These are phyloP conservation scores for Tylopilus subfusipes DNA, from an alignment of 768 basidiomycete species.

Conservation along the genomic window DNA sequence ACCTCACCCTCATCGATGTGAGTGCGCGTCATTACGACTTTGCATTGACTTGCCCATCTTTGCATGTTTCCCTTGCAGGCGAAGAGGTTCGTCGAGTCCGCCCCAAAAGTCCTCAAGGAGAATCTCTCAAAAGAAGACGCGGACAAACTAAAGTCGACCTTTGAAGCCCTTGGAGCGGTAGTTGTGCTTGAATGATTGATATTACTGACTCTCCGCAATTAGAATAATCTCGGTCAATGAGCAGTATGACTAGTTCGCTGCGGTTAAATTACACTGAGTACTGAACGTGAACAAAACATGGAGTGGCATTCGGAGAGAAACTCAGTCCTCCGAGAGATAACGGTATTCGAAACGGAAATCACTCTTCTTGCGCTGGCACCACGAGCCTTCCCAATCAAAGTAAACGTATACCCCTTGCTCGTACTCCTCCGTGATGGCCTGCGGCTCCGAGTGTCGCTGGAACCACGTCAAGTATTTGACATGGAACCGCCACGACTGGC, in stretches of 20 bases:
- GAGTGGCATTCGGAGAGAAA: neutral
- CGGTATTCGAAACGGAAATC: slow-evolving; percentile 98
- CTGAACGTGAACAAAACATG: slow-evolving; percentile 13
- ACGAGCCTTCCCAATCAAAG: slow-evolving; percentile 99
- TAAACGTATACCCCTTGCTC: slow-evolving; percentile 99
- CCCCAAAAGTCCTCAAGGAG: slow-evolving; percentile 92
- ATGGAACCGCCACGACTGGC: slow-evolving; percentile 98
- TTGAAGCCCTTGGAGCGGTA: slow-evolving; percentile 85
- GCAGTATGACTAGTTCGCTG: slow-evolving; percentile 18
- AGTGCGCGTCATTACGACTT: slow-evolving; percentile 30
- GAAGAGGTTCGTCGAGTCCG: slow-evolving; percentile 97
- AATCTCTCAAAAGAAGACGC: slow-evolving; percentile 95
- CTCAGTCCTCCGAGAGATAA: slow-evolving; percentile 79
- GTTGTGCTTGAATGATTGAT: slow-evolving; percentile 71
- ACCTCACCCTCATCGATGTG: slow-evolving; percentile 96
- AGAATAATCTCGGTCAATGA: slow-evolving; percentile 12
- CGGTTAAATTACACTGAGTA: slow-evolving; percentile 27
- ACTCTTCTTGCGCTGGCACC: slow-evolving; percentile 97
- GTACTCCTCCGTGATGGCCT: slow-evolving; percentile 98
- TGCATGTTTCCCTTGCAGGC: slow-evolving; percentile 51
- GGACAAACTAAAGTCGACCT: slow-evolving; percentile 90
- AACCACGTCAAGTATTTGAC: slow-evolving; percentile 99
- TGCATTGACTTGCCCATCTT: neutral
- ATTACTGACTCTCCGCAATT: slow-evolving; percentile 7
- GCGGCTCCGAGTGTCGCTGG: slow-evolving; percentile 96